These are phyloP conservation scores for Vachellia pachyceras DNA, from an alignment of 306 rosid species.

Conservation along the genomic window DNA sequence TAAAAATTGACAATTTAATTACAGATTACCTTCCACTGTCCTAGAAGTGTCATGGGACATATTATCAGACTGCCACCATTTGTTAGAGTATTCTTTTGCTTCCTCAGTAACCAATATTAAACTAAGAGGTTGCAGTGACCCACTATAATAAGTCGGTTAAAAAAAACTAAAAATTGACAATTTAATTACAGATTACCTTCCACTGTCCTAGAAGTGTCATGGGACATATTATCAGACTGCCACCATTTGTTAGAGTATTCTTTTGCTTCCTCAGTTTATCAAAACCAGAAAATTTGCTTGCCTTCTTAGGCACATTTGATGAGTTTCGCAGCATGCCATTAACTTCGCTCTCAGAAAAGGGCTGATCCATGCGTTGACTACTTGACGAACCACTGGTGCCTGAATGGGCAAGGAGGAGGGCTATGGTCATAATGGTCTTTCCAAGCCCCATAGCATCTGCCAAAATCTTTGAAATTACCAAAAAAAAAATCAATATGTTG, in stretches of 20 bases:
- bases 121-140: no score
- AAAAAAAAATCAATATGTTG: constrained; percentile 37
- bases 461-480: constrained; percentile 70
- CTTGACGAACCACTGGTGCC: constrained; percentile 61
- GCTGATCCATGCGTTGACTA: constrained; percentile 50
- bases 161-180: constrained; percentile 15
- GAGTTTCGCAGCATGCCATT: constrained; percentile 43
- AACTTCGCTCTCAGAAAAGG: constrained; percentile 56
- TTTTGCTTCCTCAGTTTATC: constrained; percentile 65
- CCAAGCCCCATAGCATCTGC: constrained; percentile 99
- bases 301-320: constrained; percentile 50
- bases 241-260: constrained; percentile 63
- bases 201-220: constrained; percentile 96
- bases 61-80: no score
- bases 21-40: no score
- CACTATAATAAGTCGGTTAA: not conserved
- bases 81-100: no score
- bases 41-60: no score
- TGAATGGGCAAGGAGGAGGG: constrained; percentile 79
- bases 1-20: no score
- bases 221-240: constrained; percentile 86
- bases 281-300: constrained; percentile 65
- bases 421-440: constrained; percentile 95
- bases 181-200: constrained; percentile 65
- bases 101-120: no score